These are phyloP conservation scores for Globisporangium viniferum DNA, from an alignment of 352 stramenopile genomes.

Conservation along the genomic window DNA sequence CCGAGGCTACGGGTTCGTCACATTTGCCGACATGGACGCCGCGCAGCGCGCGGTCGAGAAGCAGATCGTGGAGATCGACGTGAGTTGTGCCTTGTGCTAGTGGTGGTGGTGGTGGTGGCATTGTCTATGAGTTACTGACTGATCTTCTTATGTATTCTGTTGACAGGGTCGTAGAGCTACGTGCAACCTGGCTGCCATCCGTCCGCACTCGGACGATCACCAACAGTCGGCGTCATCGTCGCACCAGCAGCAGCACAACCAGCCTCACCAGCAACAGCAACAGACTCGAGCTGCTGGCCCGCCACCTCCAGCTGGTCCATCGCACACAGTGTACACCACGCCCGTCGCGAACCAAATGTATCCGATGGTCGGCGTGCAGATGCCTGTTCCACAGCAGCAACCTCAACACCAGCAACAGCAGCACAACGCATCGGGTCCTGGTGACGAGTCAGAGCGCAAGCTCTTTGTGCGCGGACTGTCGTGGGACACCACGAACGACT, in stretches of 20 bases:
- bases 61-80: slow-evolving; percentile 55
- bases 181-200: slow-evolving; percentile 55
- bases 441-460: slow-evolving; percentile 49
- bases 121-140: background rate
- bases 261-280: slow-evolving; percentile 12
- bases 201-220: slow-evolving; percentile 34
- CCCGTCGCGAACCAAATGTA: slow-evolving; percentile 17
- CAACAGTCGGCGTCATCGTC: slow-evolving; percentile 19
- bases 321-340: slow-evolving; percentile 40
- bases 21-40: slow-evolving; percentile 61
- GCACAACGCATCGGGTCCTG: background rate
- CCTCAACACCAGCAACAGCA: slow-evolving; percentile 10
- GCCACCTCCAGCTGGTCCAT: slow-evolving; percentile 6
- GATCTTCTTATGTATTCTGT: background rate
- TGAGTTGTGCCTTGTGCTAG: slow-evolving; percentile 20
- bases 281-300: slow-evolving; percentile 6
- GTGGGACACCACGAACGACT: slow-evolving; percentile 52
- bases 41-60: slow-evolving; percentile 44
- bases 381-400: slow-evolving; percentile 11
- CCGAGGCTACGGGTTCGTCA: slow-evolving; percentile 63
- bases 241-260: slow-evolving; percentile 20
- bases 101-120: background rate
- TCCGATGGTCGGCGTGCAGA: slow-evolving; percentile 19
- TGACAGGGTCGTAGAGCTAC: slow-evolving; percentile 35
- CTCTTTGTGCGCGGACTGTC: slow-evolving; percentile 60